Base-by-base conservation (phyloP, 139 green algal species). In the Ettlia oleoabundans region DNA sequence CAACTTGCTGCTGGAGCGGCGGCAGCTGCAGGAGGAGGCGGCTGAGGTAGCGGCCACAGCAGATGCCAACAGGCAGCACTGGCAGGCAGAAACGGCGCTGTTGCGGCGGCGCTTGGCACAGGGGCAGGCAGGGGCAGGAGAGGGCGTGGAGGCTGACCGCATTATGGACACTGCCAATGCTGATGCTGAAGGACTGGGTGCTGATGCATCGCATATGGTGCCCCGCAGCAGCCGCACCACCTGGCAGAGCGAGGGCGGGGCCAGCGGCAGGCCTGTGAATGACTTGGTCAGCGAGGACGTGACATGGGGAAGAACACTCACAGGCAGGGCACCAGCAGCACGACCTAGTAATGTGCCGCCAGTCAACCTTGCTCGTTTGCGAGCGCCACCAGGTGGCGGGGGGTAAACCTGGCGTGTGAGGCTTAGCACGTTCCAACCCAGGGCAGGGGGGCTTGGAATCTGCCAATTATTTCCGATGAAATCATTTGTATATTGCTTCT, bases 1-100 rank as follows among this genome's bases (percentile, higher is more conserved):
- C 75, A 71, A 71, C 75, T 18, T 81, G 58, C 58, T 81, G n/a
- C 58, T 32, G 6, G 75, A 81, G 38, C 55, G 75, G 75, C 58
- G 32, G n/a, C 38, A n/a, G 1, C 19, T 71, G 38, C 58, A 71
- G 55, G 58, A 81, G 58, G 58, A 81, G 37, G 58, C 40, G 4
- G 38, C 7, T 2, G 75, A 72, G 28, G 26, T 28, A n/a, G 38
- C 24, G 28, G 62, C 58, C 10, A 15, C 47, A 24, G 47, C 55
- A n/a, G 55, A 15, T 15, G 55, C 55, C 55, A n/a, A 5, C 21
- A 5, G 5, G 18, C 21, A n/a, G 55, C 55, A 58, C 13, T 58
- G 47, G 47, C 47, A 65, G 21, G 55, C 55, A 65, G 55, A 65
- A 22, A 22, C 30, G 18, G 55, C 15, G 5, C 5, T 32, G 18